Evolutionary conservation across 2,329 filamentous ascomycete genomes (phyloP), one percentile per base, ranked within the genome.

Genomic region (Pseudocercospora cruenta): DNA sequence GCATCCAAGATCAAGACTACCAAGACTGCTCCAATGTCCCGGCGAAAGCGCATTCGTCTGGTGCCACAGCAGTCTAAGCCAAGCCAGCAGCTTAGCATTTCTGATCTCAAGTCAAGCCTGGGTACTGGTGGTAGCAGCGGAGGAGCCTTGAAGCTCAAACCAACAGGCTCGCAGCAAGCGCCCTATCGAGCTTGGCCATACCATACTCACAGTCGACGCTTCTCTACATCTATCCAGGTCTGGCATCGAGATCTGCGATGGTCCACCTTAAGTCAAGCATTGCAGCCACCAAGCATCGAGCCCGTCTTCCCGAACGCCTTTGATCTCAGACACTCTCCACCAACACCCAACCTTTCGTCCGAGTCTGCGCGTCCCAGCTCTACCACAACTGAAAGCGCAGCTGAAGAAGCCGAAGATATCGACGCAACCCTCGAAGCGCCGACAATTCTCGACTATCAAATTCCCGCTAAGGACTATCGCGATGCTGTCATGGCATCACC

Each of bases 401-500:
- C 39, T 43, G 16, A 43, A 43, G n/a, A 43, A 19, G 16, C 39
- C 39, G 39, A 19, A n/a, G 16, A 55, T 4, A 33, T 10, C 22
- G 16, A 22, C 16, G n/a, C 55, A 28, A 58, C 45, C 31, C 47
- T 43, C 19, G 64, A 70, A 36, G 58, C 68, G 43, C 66, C 69
- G 22, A 65, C 59, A 4, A 58, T 65, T 10, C 58, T 72, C 4
- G 61, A 67, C 21, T 76, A 74, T 47, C 67, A 72, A 45, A 76
- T 77, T 1, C 68, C 74, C 4, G n/a, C 65, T 2, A 58, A 69
- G n/a, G 73, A 71, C 57, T 72, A 69, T 51, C 71, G 70, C 26
- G 67, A 69, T 10, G 75, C 75, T 22, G 69, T 69, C 5, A 71
- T 70, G 58, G 71, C 75, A 16, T 76, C 75, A 9, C 63, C 55